phyloP scores from a whole-genome alignment of 2,329 filamentous ascomycete species.

The Monilinia aucupariae region DNA sequence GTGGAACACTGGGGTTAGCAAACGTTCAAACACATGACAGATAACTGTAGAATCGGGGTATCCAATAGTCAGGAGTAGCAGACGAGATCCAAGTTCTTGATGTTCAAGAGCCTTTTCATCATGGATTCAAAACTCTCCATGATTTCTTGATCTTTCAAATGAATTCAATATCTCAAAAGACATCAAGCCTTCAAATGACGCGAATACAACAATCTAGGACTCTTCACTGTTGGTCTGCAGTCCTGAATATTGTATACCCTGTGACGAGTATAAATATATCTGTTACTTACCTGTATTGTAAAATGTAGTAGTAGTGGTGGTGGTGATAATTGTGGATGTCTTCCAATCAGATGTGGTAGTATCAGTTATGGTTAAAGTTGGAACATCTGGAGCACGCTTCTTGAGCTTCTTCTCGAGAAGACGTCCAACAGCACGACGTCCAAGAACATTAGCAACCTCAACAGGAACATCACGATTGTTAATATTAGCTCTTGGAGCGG shows the following conservation, averaged over 20 bases:
- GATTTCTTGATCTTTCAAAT: neutral
- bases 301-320: conserved; percentile 11
- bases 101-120: too few relatives aligned
- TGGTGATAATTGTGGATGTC: conserved; percentile 9
- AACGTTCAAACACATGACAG: neutral
- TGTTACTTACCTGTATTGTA: conserved; percentile 9
- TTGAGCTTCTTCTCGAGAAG: conserved; percentile 10
- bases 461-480: conserved; percentile 1
- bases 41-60: too few relatives aligned
- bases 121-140: too few relatives aligned
- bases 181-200: too few relatives aligned
- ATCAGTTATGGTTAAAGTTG: conserved; percentile 12
- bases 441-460: conserved; percentile 7
- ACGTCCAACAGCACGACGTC: conserved; percentile 13
- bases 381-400: conserved; percentile 15
- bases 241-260: too few relatives aligned
- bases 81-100: too few relatives aligned
- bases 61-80: too few relatives aligned
- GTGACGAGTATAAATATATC: neutral
- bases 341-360: conserved; percentile 12
- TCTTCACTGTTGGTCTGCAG: too few relatives aligned
- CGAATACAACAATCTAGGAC: too few relatives aligned
- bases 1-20: neutral
- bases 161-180: neutral
- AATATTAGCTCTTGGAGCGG: conserved; percentile 3